phyloP scores from a whole-genome alignment of 2,329 filamentous ascomycete genomes.

The Cladophialophora yegresii region DNA sequence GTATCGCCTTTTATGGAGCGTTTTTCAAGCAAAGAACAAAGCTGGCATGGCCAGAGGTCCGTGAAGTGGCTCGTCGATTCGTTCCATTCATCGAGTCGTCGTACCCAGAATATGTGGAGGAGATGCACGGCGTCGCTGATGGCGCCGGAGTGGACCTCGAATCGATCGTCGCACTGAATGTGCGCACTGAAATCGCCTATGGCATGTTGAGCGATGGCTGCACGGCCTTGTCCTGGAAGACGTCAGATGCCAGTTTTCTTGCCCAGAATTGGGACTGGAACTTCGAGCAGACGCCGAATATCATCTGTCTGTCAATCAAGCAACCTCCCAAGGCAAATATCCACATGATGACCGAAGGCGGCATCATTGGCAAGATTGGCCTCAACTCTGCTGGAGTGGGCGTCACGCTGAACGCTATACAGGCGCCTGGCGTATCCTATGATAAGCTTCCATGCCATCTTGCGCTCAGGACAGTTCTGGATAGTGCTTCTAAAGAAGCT shows the following conservation, averaged over 20 bases:
- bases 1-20: slow-evolving; percentile 38
- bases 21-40: slow-evolving; percentile 39
- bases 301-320: slow-evolving; percentile 54
- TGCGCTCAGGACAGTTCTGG: slow-evolving; percentile 56
- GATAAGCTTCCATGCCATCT: slow-evolving; percentile 57
- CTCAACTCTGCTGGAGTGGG: slow-evolving; percentile 58
- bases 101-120: slow-evolving; percentile 41
- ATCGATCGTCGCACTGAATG: slow-evolving; percentile 60
- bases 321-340: slow-evolving; percentile 52
- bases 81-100: slow-evolving; percentile 44
- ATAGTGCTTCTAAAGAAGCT: slow-evolving; percentile 48
- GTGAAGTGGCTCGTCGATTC: slow-evolving; percentile 49
- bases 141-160: slow-evolving; percentile 53
- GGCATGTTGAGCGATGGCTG: slow-evolving; percentile 61
- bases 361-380: slow-evolving; percentile 62
- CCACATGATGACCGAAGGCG: slow-evolving; percentile 59
- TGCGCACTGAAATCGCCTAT: slow-evolving; percentile 62
- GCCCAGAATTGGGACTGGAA: slow-evolving; percentile 64
- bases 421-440: slow-evolving; percentile 52
- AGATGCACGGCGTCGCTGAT: slow-evolving; percentile 53
- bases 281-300: slow-evolving; percentile 52
- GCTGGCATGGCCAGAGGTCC: slow-evolving; percentile 53
- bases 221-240: slow-evolving; percentile 57
- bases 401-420: slow-evolving; percentile 59
- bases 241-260: slow-evolving; percentile 44